Evolutionary conservation across 2,329 filamentous ascomycete species (phyloP), one percentile per base, ranked within the genome.

Genomic region (Pseudogymnoascus sp.): DNA sequence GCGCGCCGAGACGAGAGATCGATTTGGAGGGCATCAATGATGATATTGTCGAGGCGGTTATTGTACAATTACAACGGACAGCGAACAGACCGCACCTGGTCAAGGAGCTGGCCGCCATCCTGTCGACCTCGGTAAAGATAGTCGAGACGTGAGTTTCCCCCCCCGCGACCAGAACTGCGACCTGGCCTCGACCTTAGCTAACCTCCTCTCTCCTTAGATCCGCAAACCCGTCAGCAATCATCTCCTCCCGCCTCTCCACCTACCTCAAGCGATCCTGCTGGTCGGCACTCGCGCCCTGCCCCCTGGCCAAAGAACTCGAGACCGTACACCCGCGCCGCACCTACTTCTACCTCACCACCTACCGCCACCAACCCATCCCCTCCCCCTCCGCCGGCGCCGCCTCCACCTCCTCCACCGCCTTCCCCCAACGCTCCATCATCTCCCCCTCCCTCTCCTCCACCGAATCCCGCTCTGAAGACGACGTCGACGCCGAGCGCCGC

Each of bases 331-430:
- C 95, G 19, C 90, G 93, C 74, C 91, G 95, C 76, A 93, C 96
- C 57, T 98, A 96, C 80, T 98, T 96, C 79, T 98, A 93, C 78
- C 85, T 99, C 66, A 96, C 92, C 41, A 96, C 90, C n/a, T 89
- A 84, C 72, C 87, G 90, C 57, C 90, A 89, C 73, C 91, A 93
- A 74, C 86, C 91, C 39, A 85, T 98, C 19, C 91, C 92, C 1
- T 85, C 90, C 68, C 82, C 80, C 48, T 78, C 85, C 62, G 79
- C 83, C 71, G n/a, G n/a, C n/a, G 76, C 74, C 78, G 73, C 81
- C 68, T 34, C 41, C 16, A 68, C 74, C 78, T 73, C 48, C 25
- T 68, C 79, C 71, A 64, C 71, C n/a, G 13, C 64, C 62, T 78
- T 80, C 67, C 78, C 80, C 64, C 80, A 79, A 69, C 82, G 83